Base-by-base conservation (phyloP, 1,139 yeast genomes). In the Kodamaea anthophila region DNA sequence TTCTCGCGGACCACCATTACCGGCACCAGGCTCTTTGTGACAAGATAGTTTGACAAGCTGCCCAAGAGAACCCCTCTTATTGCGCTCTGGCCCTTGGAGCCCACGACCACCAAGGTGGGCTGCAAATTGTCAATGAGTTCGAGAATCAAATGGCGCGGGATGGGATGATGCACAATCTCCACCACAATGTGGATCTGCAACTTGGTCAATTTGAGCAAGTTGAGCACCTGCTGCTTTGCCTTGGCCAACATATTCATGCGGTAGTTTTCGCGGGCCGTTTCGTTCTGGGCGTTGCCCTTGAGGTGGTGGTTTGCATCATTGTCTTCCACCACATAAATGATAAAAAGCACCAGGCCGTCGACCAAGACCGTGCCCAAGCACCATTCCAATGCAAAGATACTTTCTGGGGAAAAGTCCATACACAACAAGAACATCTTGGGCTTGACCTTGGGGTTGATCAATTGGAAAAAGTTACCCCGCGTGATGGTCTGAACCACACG, bases 1-100 rank as follows among this genome's bases (percentile, higher is more conserved):
- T 83, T 85, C 49, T 81, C 80, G 38, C 94, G 70, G 12, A 91
- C 93, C 28, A 88, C 95, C 81, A 88, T 77, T 15, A 87, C 93
- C 0, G 97, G 96, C 9, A 85, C 88, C 14, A 84, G 67, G 47
- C 85, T 74, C 48, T 79, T 76, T 10, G 86, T 77, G 9, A 83
- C 85, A 43, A 84, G 64, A 51, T 83, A 84, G 45, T 82, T 84
- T 4, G 85, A 75, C 39, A 84, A 68, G 3, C 85, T 77, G 3
- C 91, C 91, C 37, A 82, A 67, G 36, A 82, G 62, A 9, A 82
- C 87, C 8, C 93, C 91, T 49, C 78, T 79, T 27, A 82, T 60
- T 2, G 88, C 86, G 36, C 79, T 67, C 40, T 78, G 77, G 15
- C 93, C 93, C 44, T 82, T 74, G 10, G 88, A 79, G 0, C 93